phyloP scores from a whole-genome alignment of 176 grass and related monocot species.

The Avena eriantha region DNA sequence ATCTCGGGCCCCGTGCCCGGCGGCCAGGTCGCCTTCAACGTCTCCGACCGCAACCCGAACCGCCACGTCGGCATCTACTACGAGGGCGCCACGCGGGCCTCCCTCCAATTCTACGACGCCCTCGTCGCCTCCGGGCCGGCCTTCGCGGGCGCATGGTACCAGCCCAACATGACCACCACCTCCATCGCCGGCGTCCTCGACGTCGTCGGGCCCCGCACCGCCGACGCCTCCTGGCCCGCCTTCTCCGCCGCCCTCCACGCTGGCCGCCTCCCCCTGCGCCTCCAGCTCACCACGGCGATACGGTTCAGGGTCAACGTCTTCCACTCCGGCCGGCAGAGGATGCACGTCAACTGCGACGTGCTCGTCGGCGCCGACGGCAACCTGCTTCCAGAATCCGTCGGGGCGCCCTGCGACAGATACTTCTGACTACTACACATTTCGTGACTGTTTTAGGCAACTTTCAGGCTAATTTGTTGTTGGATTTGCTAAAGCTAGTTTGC shows the following conservation, averaged over 20 bases:
- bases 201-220: slow-evolving; percentile 1
- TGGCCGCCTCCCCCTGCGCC: slow-evolving; percentile 40
- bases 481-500: too few species aligned
- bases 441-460: too few species aligned
- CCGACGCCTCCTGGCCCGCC: not conserved
- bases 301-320: slow-evolving; percentile 47
- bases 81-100: slow-evolving; percentile 29
- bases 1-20: not conserved
- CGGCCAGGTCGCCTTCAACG: slow-evolving; percentile 44
- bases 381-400: not conserved
- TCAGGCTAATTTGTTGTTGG: too few species aligned
- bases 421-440: not conserved
- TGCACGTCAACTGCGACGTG: slow-evolving; percentile 59
- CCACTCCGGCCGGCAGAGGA: slow-evolving; percentile 41
- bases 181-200: slow-evolving; percentile 37
- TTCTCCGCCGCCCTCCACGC: slow-evolving; percentile 29
- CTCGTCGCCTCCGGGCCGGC: slow-evolving; percentile 42
- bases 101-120: slow-evolving; percentile 46
- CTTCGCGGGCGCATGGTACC: slow-evolving; percentile 53
- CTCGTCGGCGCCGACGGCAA: slow-evolving; percentile 38
- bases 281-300: slow-evolving; percentile 51
- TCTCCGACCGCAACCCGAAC: slow-evolving; percentile 60
- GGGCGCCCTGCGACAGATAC: slow-evolving; percentile 41
- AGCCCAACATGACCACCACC: slow-evolving; percentile 64
- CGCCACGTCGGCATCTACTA: slow-evolving; percentile 67